Evolutionary conservation across 805 yeast species (phyloP), one percentile per base, ranked within the genome.

Genomic region (Sugiyamaella smithiae): DNA sequence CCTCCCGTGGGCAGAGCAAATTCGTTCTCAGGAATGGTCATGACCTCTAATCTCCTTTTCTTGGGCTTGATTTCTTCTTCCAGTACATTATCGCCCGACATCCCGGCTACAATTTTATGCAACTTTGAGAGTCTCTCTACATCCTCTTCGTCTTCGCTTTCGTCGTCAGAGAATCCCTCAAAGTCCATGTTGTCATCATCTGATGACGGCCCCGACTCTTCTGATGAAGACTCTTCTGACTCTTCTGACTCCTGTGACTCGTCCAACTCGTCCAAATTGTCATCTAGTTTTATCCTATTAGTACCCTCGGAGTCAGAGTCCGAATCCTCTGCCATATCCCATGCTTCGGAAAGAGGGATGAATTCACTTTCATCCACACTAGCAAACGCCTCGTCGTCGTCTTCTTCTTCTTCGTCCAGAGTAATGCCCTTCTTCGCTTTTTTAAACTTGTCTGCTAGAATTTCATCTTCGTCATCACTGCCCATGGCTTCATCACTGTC

Each of bases 401-500:
- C 76, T 7, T 74, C 77, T 12, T 67, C 69, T n/a, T 66, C 74
- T 2, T 67, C 68, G 24, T 63, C 64, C 25, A 86, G 78, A 64
- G 78, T 76, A 57, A 82, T 31, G 17, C 32, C 40, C 37, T 42
- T 35, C 25, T n/a, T 32, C 33, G 6, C 44, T 40, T 35, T 56
- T 5, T 76, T 72, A 57, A 77, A 83, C 48, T 73, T 31, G 25
- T 41, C 25, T 12, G 40, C 25, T 23, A 31, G 35, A 35, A 54
- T 16, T 24, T 50, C 85, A 46, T 73, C 76, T 48, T 81, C 87
- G 50, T 75, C 79, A 46, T 81, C 88, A 56, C 93, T 83, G 0
- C 93, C 96, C 51, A 87, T 67, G 0, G 95, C 96, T 58, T 85
- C 96, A 64, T 89, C 97, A 0, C 96, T 87, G 58, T 84, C 88